A percentile compares a stretch with the other conserved stretches of the same genome.
phyloP scores from a whole-genome alignment of 768 basidiomycete species.

The Porphyrellus cyaneotinctus region DNA sequence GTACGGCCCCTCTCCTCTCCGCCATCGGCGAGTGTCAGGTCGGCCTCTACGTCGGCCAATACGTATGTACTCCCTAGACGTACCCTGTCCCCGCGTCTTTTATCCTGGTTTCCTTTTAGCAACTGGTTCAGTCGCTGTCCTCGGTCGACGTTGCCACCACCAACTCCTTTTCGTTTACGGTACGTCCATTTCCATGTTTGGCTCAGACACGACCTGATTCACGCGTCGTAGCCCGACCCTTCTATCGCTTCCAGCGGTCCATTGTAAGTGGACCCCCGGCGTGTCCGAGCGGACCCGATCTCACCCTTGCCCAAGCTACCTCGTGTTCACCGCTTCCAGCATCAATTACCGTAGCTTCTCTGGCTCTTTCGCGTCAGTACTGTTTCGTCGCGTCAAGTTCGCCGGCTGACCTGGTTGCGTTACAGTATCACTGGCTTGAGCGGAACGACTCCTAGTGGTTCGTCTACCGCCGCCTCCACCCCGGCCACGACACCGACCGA shows the following conservation, averaged over 20 bases:
- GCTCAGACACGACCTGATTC: neutral
- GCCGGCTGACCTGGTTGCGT: conserved; percentile 3
- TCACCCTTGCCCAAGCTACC: conserved; percentile 45
- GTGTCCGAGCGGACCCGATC: neutral
- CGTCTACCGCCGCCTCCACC: conserved; percentile 11
- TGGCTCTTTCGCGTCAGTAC: conserved; percentile 50
- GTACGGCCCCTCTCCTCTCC: conserved; percentile 43
- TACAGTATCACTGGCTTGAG: conserved; percentile 54
- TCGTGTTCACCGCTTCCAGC: conserved; percentile 49
- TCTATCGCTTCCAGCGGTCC: conserved; percentile 48
- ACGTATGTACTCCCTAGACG: conserved; percentile 40
- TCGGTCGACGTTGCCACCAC: conserved; percentile 50
- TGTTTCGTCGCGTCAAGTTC: neutral
- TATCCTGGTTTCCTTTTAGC: conserved; percentile 29
- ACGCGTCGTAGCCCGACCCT: conserved; percentile 45
- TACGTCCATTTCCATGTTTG: conserved; percentile 26
- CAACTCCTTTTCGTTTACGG: conserved; percentile 53
- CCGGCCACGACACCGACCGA: conserved; percentile 7
- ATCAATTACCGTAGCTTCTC: conserved; percentile 43
- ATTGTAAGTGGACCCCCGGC: conserved; percentile 44
- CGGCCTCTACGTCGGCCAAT: conserved; percentile 54
- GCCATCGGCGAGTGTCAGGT: conserved; percentile 51
- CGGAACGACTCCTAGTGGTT: conserved; percentile 40
- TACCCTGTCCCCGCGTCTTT: neutral
- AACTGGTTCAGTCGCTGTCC: conserved; percentile 53